Evolutionary conservation across 345 rosid genomes (phyloP).

Genomic region (Stellera chamaejasme): DNA sequence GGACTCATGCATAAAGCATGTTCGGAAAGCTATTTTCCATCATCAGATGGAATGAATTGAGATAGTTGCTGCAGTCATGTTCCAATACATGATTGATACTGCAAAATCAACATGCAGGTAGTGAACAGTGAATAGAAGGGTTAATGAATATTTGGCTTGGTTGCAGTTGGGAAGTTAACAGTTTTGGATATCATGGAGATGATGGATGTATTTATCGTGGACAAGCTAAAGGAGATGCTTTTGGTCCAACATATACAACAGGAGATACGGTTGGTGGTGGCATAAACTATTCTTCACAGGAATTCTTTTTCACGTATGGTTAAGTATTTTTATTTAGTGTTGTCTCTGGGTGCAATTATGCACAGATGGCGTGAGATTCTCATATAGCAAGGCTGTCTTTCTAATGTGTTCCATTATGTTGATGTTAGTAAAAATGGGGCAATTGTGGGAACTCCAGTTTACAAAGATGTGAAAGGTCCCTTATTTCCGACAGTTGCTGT

Average conservation of each 20-base stretch:
- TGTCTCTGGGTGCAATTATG: slow-evolving; percentile 2
- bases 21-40: too few species aligned
- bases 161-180: slow-evolving; percentile 90
- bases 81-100: too few species aligned
- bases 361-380: slow-evolving; percentile 1
- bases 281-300: slow-evolving; percentile 76
- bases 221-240: slow-evolving; percentile 63
- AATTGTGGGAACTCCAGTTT: slow-evolving; percentile 46
- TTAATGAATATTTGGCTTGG: neutral
- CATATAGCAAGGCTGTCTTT: neutral
- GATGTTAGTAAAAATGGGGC: slow-evolving; percentile 73
- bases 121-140: too few species aligned
- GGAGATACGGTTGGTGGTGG: slow-evolving; percentile 90
- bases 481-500: slow-evolving; percentile 88
- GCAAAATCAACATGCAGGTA: too few species aligned
- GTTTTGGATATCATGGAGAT: slow-evolving; percentile 96
- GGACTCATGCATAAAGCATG: too few species aligned
- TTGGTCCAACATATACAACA: slow-evolving; percentile 76
- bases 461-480: slow-evolving; percentile 62
- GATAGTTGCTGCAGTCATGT: too few species aligned
- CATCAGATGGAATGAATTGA: too few species aligned
- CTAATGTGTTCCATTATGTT: slow-evolving; percentile 8
- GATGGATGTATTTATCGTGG: slow-evolving; percentile 79
- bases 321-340: slow-evolving; percentile 13
- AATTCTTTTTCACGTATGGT: slow-evolving; percentile 95